Evolutionary conservation across 2,329 filamentous ascomycete genomes (phyloP), one percentile per base, ranked within the genome.

Genomic region (Bertia moriformis): DNA sequence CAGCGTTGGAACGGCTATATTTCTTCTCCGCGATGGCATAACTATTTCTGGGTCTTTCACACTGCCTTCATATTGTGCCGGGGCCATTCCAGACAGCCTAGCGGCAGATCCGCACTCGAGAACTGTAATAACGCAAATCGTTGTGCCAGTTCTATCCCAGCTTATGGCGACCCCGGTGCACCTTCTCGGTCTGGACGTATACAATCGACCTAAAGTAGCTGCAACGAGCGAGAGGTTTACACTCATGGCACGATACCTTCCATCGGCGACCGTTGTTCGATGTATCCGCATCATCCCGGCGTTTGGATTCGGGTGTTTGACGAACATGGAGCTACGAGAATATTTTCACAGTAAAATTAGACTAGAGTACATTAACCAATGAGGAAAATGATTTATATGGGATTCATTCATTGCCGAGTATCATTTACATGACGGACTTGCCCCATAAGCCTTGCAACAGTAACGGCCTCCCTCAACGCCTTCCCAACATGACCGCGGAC

Each of bases 381-480:
- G 22, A 27, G 7, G n/a, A 27, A 27, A 27, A 27, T n/a, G 22
- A 27, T 10, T 27, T 27, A 7, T 10, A 27, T 27, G n/a, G n/a
- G 22, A 27, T 27, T n/a, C n/a, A 27, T 27, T 27, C n/a, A 27
- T 10, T n/a, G 22, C 22, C 22, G 43, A 13, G 59, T 65, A 43
- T 65, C 60, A 39, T 65, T 65, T 0, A 63, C 53, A 45, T 65
- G 61, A 10, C 49, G 42, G 2, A 46, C 48, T 1, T 48, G 55
- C 14, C 53, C 60, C 61, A 65, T 64, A 17, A 57, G 42, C 3
- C 62, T 49, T 13, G 65, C 62, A 42, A 66, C 51, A 4, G 63
- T 66, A 0, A 66, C 62, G 10, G 65, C 61, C 43, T 67, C 65
- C n/a, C 65, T 50, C 13, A 69, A 48, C 1, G 62, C 62, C 14